phyloP scores from a whole-genome alignment of 495 filamentous ascomycete genomes.

The Hyphodiscus hymeniophilus region DNA sequence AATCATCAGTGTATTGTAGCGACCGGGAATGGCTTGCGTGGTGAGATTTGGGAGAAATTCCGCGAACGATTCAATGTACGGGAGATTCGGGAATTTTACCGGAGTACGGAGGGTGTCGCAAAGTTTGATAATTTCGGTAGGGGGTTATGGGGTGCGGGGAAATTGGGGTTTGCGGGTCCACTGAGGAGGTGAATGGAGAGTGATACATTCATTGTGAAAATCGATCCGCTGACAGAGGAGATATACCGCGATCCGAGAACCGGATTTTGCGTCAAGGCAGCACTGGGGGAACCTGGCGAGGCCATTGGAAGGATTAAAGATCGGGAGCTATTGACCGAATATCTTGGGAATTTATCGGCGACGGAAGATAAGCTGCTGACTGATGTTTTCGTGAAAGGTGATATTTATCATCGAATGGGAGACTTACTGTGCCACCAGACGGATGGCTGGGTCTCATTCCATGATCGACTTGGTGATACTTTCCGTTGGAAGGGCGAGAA shows the following conservation, averaged over 20 bases:
- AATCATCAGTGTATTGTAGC: constrained; percentile 21
- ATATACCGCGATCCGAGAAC: constrained; percentile 18
- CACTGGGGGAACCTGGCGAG: constrained; percentile 18
- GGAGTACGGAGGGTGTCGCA: constrained; percentile 19
- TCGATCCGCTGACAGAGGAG: constrained; percentile 11
- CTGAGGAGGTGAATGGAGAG: constrained; percentile 17
- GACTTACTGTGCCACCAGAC: constrained; percentile 19
- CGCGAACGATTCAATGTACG: constrained; percentile 16
- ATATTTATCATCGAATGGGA: constrained; percentile 21
- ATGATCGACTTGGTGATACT: constrained; percentile 24
- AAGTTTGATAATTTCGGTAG: constrained; percentile 21
- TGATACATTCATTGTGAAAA: constrained; percentile 17
- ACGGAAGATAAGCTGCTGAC: constrained; percentile 19
- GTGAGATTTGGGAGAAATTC: constrained; percentile 24
- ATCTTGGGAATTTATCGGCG: constrained; percentile 18
- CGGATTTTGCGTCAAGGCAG: constrained; percentile 18
- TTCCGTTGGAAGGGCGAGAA: constrained; percentile 26
- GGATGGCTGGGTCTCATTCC: constrained; percentile 21
- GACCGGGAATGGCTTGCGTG: constrained; percentile 18
- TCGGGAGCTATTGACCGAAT: constrained; percentile 21
- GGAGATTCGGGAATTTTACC: constrained; percentile 23
- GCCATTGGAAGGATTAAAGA: constrained; percentile 22
- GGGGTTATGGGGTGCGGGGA: constrained; percentile 16
- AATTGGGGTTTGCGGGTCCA: constrained; percentile 20
- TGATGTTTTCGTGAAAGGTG: constrained; percentile 22